Evolutionary conservation across 2,329 filamentous ascomycete species (phyloP).

Genomic region (Aureobasidium sp.): DNA sequence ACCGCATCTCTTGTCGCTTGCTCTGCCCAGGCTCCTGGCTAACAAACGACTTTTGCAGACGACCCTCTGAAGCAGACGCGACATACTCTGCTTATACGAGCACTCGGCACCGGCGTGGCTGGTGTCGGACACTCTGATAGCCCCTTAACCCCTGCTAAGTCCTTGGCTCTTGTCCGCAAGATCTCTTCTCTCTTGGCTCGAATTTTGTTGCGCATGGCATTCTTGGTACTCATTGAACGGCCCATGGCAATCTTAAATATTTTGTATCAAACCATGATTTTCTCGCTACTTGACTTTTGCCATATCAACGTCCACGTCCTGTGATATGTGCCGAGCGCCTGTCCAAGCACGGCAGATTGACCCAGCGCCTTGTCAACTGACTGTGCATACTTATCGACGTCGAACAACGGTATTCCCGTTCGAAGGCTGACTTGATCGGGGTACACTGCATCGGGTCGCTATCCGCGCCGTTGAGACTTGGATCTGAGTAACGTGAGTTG

Average conservation of each 20-base stretch:
- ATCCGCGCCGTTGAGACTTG: slow-evolving; percentile 8
- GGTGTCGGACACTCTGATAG: background rate
- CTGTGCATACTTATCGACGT: background rate
- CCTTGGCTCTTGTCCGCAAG: background rate
- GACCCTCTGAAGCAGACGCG: background rate
- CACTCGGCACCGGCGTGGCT: slow-evolving; percentile 5
- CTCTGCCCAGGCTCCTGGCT: background rate
- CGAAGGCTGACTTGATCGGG: background rate
- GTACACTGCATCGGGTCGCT: slow-evolving; percentile 6
- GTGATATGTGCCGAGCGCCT: background rate
- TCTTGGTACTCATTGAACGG: background rate
- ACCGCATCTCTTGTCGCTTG: background rate
- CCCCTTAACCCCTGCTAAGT: slow-evolving; percentile 11
- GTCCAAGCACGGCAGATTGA: background rate
- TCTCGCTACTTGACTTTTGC: background rate
- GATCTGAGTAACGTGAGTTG: slow-evolving; percentile 4
- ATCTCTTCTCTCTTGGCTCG: background rate
- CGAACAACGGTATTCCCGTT: background rate
- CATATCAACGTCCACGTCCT: background rate
- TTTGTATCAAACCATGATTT: background rate
- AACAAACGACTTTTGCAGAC: slow-evolving; percentile 1
- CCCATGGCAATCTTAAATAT: background rate
- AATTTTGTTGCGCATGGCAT: background rate
- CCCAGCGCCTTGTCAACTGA: background rate
- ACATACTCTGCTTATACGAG: background rate